Evolutionary conservation across 2,329 filamentous ascomycete genomes (phyloP), one percentile per base, ranked within the genome.

Genomic region (Pseudogymnoascus sp.): DNA sequence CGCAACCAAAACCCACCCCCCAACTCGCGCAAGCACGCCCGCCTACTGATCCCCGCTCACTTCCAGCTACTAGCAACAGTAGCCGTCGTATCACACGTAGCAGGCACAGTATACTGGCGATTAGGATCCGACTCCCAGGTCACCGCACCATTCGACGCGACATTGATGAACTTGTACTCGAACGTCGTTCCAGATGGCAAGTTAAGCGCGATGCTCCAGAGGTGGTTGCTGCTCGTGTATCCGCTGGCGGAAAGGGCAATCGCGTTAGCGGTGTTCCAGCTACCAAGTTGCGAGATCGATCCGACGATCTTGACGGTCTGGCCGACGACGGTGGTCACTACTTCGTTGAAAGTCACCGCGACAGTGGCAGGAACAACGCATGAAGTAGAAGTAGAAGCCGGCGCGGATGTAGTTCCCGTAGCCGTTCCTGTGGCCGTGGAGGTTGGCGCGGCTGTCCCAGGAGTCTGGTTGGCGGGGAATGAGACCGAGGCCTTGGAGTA

Each of bases 141-240:
- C 14, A 87, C 73, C 1, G 75, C 76, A 0, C 84, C 82, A 67
- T 82, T 79, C 0, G 74, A 70, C 64, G 78, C 77, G 42, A 86
- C 79, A 53, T 82, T 81, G 69, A 90, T 81, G 70, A 84, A 91
- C 77, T 90, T 90, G 73, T 89, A 90, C 75, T 85, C 69, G 46
- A 90, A 77, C 2, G 71, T 74, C 61, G 78, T 76, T 1, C 86
- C 87, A 0, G 83, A 78, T 0, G 78, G 74, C 21, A 91, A 72
- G 2, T 75, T 76, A 34, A 90, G 70, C 0, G 81, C 81, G 1
- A 73, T 78, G 59, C 76, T 79, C 89, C 88, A 91, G 6, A 88
- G 67, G 1, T 82, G 84, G 69, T 87, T 84, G 53, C 72, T 75
- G 3, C 75, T 69, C 0, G 84, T 85, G 71, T 90, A 91, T n/a